Evolutionary conservation across 2,329 filamentous ascomycete genomes (phyloP).

Genomic region (Botryotinia calthae): DNA sequence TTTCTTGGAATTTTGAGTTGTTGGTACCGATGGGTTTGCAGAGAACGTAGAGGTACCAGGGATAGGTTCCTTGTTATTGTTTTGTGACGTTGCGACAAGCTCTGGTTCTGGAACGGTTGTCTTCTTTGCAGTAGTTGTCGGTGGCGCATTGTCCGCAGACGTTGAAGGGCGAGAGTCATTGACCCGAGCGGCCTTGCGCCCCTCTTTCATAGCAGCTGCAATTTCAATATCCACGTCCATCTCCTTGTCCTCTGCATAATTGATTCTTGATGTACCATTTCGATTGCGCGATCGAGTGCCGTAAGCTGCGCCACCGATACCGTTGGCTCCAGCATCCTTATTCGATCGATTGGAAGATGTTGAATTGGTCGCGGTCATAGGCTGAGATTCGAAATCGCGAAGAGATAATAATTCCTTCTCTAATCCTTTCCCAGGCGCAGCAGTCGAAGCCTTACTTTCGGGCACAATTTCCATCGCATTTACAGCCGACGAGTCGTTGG

Average conservation of each 20-base stretch:
- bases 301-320: constrained; percentile 51
- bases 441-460: constrained; percentile 15
- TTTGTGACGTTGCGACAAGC: constrained; percentile 32
- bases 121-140: constrained; percentile 42
- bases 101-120: constrained; percentile 36
- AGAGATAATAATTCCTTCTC: constrained; percentile 24
- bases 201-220: constrained; percentile 53
- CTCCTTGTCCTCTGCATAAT: constrained; percentile 94
- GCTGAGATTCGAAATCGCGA: constrained; percentile 40
- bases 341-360: constrained; percentile 46
- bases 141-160: constrained; percentile 24
- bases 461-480: constrained; percentile 21
- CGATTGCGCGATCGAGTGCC: constrained; percentile 93
- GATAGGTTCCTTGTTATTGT: constrained; percentile 46
- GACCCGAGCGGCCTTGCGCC: constrained; percentile 54
- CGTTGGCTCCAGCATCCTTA: constrained; percentile 45
- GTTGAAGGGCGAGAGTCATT: constrained; percentile 23
- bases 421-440: constrained; percentile 23
- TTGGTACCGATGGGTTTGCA: constrained; percentile 42
- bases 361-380: constrained; percentile 50
- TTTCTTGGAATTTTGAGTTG: constrained; percentile 66
- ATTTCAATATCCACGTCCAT: constrained; percentile 86
- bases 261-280: constrained; percentile 73
- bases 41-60: constrained; percentile 60
- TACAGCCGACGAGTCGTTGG: constrained; percentile 23